A percentile compares a stretch with the other conserved stretches of the same genome.
These are phyloP conservation scores for Henningerozyma blattae DNA, from an alignment of 805 yeast species.

Conservation along the genomic window DNA sequence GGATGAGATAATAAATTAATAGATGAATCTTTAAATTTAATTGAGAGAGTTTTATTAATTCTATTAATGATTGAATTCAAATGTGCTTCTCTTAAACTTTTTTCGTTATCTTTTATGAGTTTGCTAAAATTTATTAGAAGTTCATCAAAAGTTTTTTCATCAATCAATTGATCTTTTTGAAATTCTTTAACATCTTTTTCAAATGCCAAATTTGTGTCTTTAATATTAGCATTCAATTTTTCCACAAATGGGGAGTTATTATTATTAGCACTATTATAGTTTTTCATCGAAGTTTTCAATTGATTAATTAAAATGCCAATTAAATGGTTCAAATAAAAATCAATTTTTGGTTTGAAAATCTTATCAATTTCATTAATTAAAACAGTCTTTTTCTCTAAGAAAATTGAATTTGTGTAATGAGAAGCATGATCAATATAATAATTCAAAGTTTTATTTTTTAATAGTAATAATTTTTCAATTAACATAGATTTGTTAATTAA, in stretches of 20 bases:
- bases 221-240: conserved; percentile 7
- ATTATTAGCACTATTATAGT: conserved; percentile 8
- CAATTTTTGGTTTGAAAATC: conserved; percentile 8
- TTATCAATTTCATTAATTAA: conserved; percentile 38
- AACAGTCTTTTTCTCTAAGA: conserved; percentile 43
- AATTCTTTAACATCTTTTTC: conserved; percentile 1
- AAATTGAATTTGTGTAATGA: conserved; percentile 58
- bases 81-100: conserved; percentile 29
- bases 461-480: conserved; percentile 30
- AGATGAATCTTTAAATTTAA: conserved; percentile 39
- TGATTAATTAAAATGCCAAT: conserved; percentile 28
- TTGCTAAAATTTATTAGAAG: conserved; percentile 6
- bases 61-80: conserved; percentile 31
- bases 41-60: conserved; percentile 34
- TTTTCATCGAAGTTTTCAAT: conserved; percentile 23
- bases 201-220: not conserved
- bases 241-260: conserved; percentile 17
- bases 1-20: conserved; percentile 39
- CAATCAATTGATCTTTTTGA: conserved; percentile 12
- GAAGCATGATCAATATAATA: conserved; percentile 64
- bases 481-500: conserved; percentile 21
- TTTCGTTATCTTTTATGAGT: conserved; percentile 20
- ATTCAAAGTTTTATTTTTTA: conserved; percentile 36
- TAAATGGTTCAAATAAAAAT: conserved; percentile 31
- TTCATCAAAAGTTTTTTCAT: not conserved